A percentile compares a stretch with the other conserved stretches of the same genome.
Conservation (phyloP, 768 basidiomycete genomes). For the Amanita jacksonii region DNA sequence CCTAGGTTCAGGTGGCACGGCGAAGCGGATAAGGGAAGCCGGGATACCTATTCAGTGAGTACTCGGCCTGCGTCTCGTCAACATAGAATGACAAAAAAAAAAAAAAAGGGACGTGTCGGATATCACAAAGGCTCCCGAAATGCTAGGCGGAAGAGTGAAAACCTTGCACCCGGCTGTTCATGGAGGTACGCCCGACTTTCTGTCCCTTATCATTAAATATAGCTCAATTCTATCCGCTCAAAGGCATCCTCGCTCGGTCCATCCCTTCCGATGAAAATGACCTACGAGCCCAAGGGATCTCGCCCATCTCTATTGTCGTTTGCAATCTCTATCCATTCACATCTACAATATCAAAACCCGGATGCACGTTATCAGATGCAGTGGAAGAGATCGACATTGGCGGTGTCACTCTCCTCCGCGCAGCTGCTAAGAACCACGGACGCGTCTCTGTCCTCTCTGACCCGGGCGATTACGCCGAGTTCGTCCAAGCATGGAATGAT, state of each 20-base stretch:
- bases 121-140: conserved; percentile 96
- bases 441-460: conserved; percentile 87
- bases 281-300: conserved; percentile 72
- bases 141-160: conserved; percentile 97
- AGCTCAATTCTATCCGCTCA: conserved; percentile 6
- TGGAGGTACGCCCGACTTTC: conserved; percentile 52
- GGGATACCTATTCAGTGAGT: conserved; percentile 86
- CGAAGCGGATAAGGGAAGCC: conserved; percentile 93
- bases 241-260: conserved; percentile 92
- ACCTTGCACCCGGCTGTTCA: conserved; percentile 97
- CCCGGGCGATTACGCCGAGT: conserved; percentile 77
- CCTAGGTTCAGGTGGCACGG: conserved; percentile 93
- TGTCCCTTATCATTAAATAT: background rate
- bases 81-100: conserved; percentile 4
- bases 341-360: conserved; percentile 78
- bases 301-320: conserved; percentile 92
- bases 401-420: conserved; percentile 93
- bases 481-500: conserved; percentile 69
- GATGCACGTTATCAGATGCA: conserved; percentile 84
- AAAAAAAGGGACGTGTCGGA: conserved; percentile 82
- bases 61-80: background rate
- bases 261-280: conserved; percentile 88
- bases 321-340: conserved; percentile 99
- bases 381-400: conserved; percentile 99
- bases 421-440: conserved; percentile 96